Evolutionary conservation across 768 basidiomycete species (phyloP), one percentile per base, ranked within the genome.

Genomic region (Boletus pseudo-olivaceus): DNA sequence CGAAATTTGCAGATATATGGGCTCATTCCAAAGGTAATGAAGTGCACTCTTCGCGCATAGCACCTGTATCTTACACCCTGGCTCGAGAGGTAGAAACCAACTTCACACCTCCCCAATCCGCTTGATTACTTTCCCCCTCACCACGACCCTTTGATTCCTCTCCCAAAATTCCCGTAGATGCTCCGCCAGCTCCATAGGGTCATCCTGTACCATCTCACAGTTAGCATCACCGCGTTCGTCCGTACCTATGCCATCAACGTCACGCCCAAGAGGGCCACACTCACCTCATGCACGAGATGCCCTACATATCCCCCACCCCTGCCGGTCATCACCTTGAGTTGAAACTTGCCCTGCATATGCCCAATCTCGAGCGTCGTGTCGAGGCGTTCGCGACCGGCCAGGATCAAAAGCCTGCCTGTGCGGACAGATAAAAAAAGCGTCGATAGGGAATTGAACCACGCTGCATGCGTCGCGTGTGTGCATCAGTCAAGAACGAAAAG

Each of bases 291-390:
- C 23, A 99, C 67, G 76, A 97, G 90, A 66, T 99, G 97, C 0
- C 97, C 96, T 1, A 92, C 91, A 17, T 40, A 17, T 7, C 52
- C 14, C n/a, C 60, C 55, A 33, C 85, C 84, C 9, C 84, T 81
- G 1, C 61, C 60, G 3, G 11, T 46, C 55, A 96, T 80, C 35
- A 99, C 93, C 23, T 81, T 86, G 68, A 98, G 79, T 72, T 98
- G 96, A 72, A 98, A 99, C 69, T 97, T 98, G 64, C 87, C 91
- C 68, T 87, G 92, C 93, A 96, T 95, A 66, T 95, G 93, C 1
- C 89, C 97, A 47, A 98, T 93, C 88, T 96, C 97, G 43, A 99
- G 78, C 60, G 92, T 85, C 61, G 83, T 88, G 65, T 99, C 97
- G 5, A 98, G 81, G 17, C 94, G 78, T 62, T 99, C 97, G 17